These are phyloP conservation scores for Apophysomyces elegans DNA, from an alignment of 371 early-diverging fungal genomes.

Conservation along the genomic window DNA sequence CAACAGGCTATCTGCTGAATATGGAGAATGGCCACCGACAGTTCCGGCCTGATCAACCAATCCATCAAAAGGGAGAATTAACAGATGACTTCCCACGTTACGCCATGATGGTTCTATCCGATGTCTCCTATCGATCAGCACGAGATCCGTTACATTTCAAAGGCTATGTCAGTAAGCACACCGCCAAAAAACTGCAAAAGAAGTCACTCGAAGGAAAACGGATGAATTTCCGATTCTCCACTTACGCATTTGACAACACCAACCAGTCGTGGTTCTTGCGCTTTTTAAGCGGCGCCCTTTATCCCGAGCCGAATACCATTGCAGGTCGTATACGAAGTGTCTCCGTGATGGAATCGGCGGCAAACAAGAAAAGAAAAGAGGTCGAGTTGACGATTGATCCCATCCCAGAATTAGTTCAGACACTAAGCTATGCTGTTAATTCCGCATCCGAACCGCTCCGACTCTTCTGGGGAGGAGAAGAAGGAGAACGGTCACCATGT, in stretches of 20 bases:
- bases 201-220: slow-evolving; percentile 8
- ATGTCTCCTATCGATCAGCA: slow-evolving; percentile 8
- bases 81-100: slow-evolving; percentile 14
- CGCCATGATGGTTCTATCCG: slow-evolving; percentile 18
- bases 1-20: background rate
- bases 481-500: background rate
- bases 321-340: background rate
- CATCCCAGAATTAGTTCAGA: slow-evolving; percentile 11
- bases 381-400: slow-evolving; percentile 12
- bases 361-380: background rate
- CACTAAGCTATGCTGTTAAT: slow-evolving; percentile 1
- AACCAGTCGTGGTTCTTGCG: slow-evolving; percentile 12
- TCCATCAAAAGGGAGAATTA: background rate
- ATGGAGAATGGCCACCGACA: slow-evolving; percentile 1
- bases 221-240: slow-evolving; percentile 11
- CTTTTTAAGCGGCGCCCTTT: slow-evolving; percentile 11
- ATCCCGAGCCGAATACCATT: background rate
- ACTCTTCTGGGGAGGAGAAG: slow-evolving; percentile 14
- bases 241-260: slow-evolving; percentile 10
- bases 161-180: slow-evolving; percentile 8
- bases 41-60: slow-evolving; percentile 1
- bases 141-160: slow-evolving; percentile 9
- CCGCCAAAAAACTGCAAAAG: background rate
- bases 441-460: background rate
- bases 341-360: background rate